Percentiles rank a stretch among this genome's conserved stretches.
These are phyloP conservation scores for Dryas alaskensis DNA, from an alignment of 306 rosid genomes.

Conservation along the genomic window DNA sequence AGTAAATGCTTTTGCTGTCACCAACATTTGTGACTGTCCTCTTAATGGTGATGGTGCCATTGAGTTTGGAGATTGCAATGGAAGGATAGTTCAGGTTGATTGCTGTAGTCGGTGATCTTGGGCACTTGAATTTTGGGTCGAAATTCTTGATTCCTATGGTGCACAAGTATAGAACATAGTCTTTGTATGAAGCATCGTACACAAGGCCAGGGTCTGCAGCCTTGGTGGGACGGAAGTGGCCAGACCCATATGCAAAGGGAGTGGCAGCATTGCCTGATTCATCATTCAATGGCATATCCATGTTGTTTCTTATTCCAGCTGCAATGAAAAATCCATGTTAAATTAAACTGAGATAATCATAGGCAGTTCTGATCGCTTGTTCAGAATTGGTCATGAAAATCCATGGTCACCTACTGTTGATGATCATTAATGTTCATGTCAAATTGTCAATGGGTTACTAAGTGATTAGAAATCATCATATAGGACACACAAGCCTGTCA, in stretches of 20 bases:
- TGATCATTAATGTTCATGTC: no score
- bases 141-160: conserved; percentile 34
- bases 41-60: conserved; percentile 31
- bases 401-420: no score
- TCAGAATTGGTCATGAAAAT: no score
- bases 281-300: conserved; percentile 53
- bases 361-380: no score
- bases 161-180: conserved; percentile 67
- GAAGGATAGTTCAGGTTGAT: conserved; percentile 80
- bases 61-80: conserved; percentile 59
- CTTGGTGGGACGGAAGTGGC: conserved; percentile 67
- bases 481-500: not conserved
- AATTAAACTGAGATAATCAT: no score
- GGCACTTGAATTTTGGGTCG: conserved; percentile 44
- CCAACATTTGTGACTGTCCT: conserved; percentile 88
- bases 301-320: conserved; percentile 63
- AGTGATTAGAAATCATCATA: not conserved
- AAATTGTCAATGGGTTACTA: no score
- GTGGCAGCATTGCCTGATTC: conserved; percentile 54
- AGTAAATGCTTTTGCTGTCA: conserved; percentile 44
- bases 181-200: conserved; percentile 69
- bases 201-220: conserved; percentile 85
- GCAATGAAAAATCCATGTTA: conserved; percentile 14
- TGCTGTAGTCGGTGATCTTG: conserved; percentile 32
- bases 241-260: conserved; percentile 77